A percentile compares a stretch with the other conserved stretches of the same genome.
Conservation (phyloP, 257 asterid genomes). For the Cruciata laevipes region DNA sequence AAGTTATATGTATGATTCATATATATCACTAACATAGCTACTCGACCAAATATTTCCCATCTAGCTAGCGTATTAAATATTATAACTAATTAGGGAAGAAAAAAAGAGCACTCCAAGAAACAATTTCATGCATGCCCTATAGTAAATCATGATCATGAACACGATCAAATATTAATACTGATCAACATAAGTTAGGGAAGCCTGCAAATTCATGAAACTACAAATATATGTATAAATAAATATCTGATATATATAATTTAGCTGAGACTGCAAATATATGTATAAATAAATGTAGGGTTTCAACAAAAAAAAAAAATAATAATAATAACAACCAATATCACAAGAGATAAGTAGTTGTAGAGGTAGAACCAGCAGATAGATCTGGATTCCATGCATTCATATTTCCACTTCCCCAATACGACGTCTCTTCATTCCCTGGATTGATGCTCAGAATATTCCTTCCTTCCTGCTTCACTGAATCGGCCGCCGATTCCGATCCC, state of each 20-base stretch:
- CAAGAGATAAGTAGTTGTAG: conserved; percentile 23
- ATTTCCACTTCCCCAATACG: conserved; percentile 22
- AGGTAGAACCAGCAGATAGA: conserved; percentile 17
- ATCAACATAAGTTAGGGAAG: neutral
- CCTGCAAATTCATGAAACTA: neutral
- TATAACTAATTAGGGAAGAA: too few species aligned
- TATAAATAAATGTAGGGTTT: conserved; percentile 8
- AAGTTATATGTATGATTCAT: too few species aligned
- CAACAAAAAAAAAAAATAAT: neutral
- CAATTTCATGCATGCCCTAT: neutral
- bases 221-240: conserved; percentile 3
- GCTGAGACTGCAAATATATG: neutral
- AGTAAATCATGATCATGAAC: neutral
- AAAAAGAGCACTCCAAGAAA: too few species aligned
- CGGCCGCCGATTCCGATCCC: neutral
- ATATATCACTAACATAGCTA: too few species aligned
- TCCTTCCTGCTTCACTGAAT: conserved; percentile 27
- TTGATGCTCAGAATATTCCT: conserved; percentile 13
- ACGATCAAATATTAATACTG: neutral
- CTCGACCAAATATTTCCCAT: too few species aligned
- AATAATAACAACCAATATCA: conserved; percentile 9
- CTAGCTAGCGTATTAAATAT: too few species aligned
- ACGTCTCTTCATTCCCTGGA: conserved; percentile 17
- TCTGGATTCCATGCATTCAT: conserved; percentile 17
- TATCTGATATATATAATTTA: neutral